phyloP scores from a whole-genome alignment of 2,329 filamentous ascomycete genomes.

The Pseudopithomyces maydicus region DNA sequence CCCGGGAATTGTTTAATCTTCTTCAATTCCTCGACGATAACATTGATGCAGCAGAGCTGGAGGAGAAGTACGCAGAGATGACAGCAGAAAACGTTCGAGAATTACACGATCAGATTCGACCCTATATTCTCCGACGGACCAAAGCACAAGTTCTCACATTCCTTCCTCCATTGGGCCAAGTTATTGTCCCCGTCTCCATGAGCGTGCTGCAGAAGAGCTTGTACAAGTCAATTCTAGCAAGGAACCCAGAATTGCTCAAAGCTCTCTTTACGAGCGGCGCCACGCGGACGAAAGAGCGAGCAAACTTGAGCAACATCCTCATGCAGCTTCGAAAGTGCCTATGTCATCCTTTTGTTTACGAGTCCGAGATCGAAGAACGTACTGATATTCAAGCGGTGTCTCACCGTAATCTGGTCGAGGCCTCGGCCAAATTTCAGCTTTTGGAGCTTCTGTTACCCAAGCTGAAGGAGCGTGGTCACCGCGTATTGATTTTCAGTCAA shows the following conservation, averaged over 20 bases:
- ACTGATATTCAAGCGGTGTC: conserved; percentile 64
- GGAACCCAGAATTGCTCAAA: conserved; percentile 86
- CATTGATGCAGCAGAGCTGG: conserved; percentile 72
- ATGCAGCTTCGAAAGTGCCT: conserved; percentile 94
- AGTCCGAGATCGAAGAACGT: conserved; percentile 83
- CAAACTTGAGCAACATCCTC: conserved; percentile 89
- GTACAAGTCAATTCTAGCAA: conserved; percentile 89
- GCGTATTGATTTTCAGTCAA: conserved; percentile 94
- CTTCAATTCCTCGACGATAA: conserved; percentile 85
- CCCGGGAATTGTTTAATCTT: conserved; percentile 93
- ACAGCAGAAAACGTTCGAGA: conserved; percentile 80
- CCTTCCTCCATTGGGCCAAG: conserved; percentile 88
- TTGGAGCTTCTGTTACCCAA: conserved; percentile 87
- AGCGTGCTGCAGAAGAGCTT: conserved; percentile 90
- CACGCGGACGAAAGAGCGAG: conserved; percentile 71
- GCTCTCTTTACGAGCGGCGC: conserved; percentile 75
- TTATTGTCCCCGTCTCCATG: conserved; percentile 97
- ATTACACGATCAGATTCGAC: conserved; percentile 81
- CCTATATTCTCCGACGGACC: conserved; percentile 74
- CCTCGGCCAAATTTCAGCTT: conserved; percentile 85
- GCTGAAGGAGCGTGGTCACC: conserved; percentile 80
- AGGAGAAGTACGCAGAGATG: conserved; percentile 76
- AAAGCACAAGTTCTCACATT: conserved; percentile 91
- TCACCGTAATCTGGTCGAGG: conserved; percentile 85
- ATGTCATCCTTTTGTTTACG: conserved; percentile 97